A percentile compares a stretch with the other conserved stretches of the same genome.
These are phyloP conservation scores for Phaeomoniella chlamydospora DNA, from an alignment of 2,329 filamentous ascomycete genomes.

Conservation along the genomic window DNA sequence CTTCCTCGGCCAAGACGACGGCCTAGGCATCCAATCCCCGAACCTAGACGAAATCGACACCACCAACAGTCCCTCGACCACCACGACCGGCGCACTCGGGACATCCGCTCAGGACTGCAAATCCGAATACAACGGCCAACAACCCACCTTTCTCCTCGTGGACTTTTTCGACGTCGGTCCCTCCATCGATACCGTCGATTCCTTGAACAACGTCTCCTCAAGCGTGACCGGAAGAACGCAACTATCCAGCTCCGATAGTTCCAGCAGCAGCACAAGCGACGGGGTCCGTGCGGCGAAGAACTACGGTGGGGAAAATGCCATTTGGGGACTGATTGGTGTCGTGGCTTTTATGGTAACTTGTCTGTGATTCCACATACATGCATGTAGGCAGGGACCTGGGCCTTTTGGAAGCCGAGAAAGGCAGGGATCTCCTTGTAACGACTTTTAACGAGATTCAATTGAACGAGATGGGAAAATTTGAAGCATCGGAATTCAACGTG, in stretches of 20 bases:
- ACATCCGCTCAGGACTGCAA: slow-evolving; percentile 36
- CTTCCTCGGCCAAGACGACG: slow-evolving; percentile 50
- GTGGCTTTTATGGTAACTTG: background rate
- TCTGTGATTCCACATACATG: too few relatives aligned
- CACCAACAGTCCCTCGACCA: slow-evolving; percentile 51
- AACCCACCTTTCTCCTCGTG: slow-evolving; percentile 61
- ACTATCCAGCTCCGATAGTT: slow-evolving; percentile 12
- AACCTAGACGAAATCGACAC: slow-evolving; percentile 43
- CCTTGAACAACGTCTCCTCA: slow-evolving; percentile 43
- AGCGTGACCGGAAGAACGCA: slow-evolving; percentile 26
- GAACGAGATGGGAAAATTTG: too few relatives aligned
- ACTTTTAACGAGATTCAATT: too few relatives aligned
- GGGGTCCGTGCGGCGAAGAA: background rate
- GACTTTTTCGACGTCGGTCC: slow-evolving; percentile 67
- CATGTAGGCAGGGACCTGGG: too few relatives aligned
- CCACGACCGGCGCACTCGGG: slow-evolving; percentile 35
- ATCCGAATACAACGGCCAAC: slow-evolving; percentile 38
- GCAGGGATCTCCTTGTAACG: too few relatives aligned
- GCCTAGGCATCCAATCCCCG: slow-evolving; percentile 44
- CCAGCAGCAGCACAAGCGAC: slow-evolving; percentile 9
- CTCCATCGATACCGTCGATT: slow-evolving; percentile 54
- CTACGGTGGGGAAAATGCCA: background rate
- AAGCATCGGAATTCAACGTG: too few relatives aligned
- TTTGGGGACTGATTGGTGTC: background rate
- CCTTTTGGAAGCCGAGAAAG: too few relatives aligned